Evolutionary conservation across 176 grass and related monocot genomes (phyloP).

Genomic region (Oryza glaberrima): DNA sequence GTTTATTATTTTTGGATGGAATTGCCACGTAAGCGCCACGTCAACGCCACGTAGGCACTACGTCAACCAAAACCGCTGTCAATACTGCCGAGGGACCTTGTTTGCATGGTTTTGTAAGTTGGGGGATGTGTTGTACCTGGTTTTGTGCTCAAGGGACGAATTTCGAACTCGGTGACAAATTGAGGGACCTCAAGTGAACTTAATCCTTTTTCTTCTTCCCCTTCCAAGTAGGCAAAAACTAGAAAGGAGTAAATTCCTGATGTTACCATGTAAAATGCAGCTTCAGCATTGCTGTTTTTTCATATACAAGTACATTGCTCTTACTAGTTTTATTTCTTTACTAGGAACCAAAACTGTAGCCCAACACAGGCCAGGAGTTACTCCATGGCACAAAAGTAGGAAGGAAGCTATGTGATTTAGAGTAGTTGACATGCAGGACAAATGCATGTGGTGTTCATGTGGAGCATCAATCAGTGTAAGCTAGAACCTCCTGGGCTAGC

Average conservation of each 20-base stretch:
- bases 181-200: too few relatives aligned
- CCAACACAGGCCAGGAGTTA: background rate
- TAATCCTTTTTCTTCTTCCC: background rate
- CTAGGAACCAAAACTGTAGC: background rate
- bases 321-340: background rate
- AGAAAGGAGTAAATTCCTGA: background rate
- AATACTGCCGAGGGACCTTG: too few relatives aligned
- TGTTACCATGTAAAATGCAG: background rate
- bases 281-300: background rate
- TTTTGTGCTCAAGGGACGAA: too few relatives aligned
- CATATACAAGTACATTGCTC: background rate
- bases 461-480: conserved; percentile 31
- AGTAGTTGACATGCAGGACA: conserved; percentile 36
- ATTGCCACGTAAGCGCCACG: too few relatives aligned
- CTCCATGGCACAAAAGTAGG: background rate
- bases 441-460: conserved; percentile 50
- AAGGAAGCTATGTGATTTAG: conserved; percentile 21
- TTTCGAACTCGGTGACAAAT: too few relatives aligned
- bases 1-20: too few relatives aligned
- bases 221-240: background rate
- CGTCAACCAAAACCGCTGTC: too few relatives aligned
- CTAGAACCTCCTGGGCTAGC: conserved; percentile 31
- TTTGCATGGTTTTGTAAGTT: too few relatives aligned
- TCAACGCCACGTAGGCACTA: too few relatives aligned
- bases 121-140: too few relatives aligned